A percentile compares a stretch with the other conserved stretches of the same genome.
These are phyloP conservation scores for Ophiocordyceps camponoti-floridani DNA, from an alignment of 2,329 filamentous ascomycete species.

Conservation along the genomic window DNA sequence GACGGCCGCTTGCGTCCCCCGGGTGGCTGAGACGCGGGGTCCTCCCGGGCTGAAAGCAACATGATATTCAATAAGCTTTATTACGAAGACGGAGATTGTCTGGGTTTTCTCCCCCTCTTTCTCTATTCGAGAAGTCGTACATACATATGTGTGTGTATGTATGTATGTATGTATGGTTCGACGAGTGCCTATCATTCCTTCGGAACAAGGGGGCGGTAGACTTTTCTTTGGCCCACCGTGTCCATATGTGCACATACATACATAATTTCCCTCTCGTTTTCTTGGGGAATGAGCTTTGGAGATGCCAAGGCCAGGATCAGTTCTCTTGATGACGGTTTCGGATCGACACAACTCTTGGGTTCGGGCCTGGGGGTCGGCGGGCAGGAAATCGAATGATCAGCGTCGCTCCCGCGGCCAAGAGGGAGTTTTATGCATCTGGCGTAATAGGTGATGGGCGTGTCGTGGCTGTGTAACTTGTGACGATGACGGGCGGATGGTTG, in stretches of 20 bases:
- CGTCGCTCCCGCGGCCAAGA: constrained; percentile 1
- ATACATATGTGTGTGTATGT: neutral
- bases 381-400: neutral
- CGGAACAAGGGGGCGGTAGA: neutral
- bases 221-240: neutral
- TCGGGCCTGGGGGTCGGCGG: neutral
- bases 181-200: neutral
- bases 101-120: neutral
- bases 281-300: too few species aligned
- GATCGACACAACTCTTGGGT: neutral
- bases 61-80: neutral
- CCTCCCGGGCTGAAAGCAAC: too few species aligned
- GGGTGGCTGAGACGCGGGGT: too few species aligned
- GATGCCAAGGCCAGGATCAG: too few species aligned
- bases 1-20: neutral
- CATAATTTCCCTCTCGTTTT: too few species aligned
- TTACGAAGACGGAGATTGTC: neutral
- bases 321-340: neutral
- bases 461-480: too few species aligned
- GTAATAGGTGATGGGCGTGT: too few species aligned
- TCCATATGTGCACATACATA: too few species aligned
- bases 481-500: too few species aligned
- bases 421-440: too few species aligned
- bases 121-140: neutral
- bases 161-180: neutral